phyloP scores from a whole-genome alignment of 768 basidiomycete species.

The Strobilomyces confusus region DNA sequence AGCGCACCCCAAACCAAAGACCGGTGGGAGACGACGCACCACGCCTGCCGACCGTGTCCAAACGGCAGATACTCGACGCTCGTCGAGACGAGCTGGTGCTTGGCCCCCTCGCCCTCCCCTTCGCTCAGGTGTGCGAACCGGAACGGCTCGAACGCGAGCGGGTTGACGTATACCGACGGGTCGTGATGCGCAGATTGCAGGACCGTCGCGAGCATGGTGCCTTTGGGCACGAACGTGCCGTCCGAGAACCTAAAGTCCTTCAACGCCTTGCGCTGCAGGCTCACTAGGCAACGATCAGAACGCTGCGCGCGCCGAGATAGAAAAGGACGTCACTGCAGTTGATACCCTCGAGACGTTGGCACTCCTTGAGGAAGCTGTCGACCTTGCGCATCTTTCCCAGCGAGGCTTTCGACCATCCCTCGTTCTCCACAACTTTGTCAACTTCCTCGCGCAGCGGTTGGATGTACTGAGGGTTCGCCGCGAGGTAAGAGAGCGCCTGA shows the following conservation, averaged over 20 bases:
- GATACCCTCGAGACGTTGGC: not conserved
- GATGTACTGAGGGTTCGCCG: conserved; percentile 20
- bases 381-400: conserved; percentile 33
- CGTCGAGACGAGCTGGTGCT: not conserved
- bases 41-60: not conserved
- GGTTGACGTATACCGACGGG: conserved; percentile 26
- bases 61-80: not conserved
- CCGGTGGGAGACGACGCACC: not conserved
- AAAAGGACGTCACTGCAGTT: not conserved
- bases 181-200: conserved; percentile 21
- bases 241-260: conserved; percentile 18
- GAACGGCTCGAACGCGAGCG: conserved; percentile 43
- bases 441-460: not conserved
- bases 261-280: conserved; percentile 29
- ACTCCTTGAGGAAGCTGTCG: conserved; percentile 38
- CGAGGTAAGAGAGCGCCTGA: conserved; percentile 22
- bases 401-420: conserved; percentile 29
- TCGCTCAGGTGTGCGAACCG: not conserved
- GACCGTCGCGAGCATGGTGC: conserved; percentile 24
- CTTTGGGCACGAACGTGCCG: conserved; percentile 35
- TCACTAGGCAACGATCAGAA: conserved; percentile 14
- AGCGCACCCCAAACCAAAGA: not conserved
- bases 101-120: not conserved
- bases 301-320: not conserved
- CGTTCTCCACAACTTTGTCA: conserved; percentile 23